These are phyloP conservation scores for Sclerotinia borealis DNA, from an alignment of 2,329 filamentous ascomycete genomes.

Conservation along the genomic window DNA sequence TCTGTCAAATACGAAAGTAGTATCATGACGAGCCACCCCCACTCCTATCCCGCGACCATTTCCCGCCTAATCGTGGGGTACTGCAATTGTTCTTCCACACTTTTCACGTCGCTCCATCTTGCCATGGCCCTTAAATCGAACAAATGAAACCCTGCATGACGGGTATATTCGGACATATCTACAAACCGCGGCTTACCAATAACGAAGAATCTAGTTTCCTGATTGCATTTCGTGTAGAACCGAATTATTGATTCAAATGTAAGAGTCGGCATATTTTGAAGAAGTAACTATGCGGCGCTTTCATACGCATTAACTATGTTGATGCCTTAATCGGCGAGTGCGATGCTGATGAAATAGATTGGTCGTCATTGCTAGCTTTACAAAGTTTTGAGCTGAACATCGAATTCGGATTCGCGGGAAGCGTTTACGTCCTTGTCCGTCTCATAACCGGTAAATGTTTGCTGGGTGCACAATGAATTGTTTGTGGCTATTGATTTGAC, in stretches of 20 bases:
- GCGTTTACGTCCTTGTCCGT: not conserved
- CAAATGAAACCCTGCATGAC: not conserved
- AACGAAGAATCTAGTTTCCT: not conserved
- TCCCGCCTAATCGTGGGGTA: not conserved
- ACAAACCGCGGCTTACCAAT: not conserved
- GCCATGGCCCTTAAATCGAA: not conserved
- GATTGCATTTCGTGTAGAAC: not conserved
- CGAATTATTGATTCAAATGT: not conserved
- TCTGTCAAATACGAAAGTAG: not conserved
- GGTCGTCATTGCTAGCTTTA: not conserved
- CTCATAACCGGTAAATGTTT: not conserved
- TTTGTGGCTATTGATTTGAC: not conserved
- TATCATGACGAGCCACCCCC: not conserved
- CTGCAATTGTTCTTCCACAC: not conserved
- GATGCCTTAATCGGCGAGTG: not conserved
- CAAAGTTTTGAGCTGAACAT: not conserved
- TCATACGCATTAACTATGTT: not conserved
- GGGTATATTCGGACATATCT: not conserved
- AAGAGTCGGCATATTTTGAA: not conserved
- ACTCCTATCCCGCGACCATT: not conserved
- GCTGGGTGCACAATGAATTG: not conserved
- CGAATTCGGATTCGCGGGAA: not conserved
- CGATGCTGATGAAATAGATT: not conserved
- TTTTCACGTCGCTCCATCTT: not conserved
- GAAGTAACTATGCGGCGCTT: not conserved